Evolutionary conservation across 176 grass and related monocot genomes (phyloP).

Genomic region (Avena atlantica): DNA sequence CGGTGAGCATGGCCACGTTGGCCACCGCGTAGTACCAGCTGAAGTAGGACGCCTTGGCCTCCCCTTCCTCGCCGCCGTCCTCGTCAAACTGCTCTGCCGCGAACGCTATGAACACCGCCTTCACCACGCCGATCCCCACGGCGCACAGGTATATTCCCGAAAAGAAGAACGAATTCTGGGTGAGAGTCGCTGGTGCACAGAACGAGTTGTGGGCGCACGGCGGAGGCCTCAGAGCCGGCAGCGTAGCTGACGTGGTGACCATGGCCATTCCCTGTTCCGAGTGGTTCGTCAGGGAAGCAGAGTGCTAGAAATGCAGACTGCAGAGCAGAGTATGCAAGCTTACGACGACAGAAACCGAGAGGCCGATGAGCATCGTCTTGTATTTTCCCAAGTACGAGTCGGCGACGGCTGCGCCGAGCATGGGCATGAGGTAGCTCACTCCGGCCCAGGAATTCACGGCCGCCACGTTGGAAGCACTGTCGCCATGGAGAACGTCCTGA

Average conservation of each 20-base stretch:
- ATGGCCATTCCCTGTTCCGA: background rate
- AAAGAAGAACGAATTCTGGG: too few species aligned
- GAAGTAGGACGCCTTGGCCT: constrained; percentile 56
- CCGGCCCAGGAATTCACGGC: constrained; percentile 61
- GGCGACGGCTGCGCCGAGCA: too few species aligned
- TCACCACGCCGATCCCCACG: too few species aligned
- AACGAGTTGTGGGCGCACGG: background rate
- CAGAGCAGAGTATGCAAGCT: too few species aligned
- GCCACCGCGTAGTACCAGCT: constrained; percentile 50
- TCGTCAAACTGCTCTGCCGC: constrained; percentile 53
- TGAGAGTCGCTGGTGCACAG: too few species aligned
- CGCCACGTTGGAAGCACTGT: constrained; percentile 67
- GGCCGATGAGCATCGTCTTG: too few species aligned
- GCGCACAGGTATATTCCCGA: too few species aligned
- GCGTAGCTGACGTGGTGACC: background rate
- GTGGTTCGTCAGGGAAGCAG: background rate
- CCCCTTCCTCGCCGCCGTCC: background rate
- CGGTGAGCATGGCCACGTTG: too few species aligned
- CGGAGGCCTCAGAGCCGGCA: background rate
- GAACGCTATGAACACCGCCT: background rate
- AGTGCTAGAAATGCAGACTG: background rate
- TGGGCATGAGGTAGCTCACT: constrained; percentile 59
- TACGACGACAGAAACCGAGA: too few species aligned
- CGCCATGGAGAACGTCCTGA: constrained; percentile 60
- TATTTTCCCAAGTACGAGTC: too few species aligned